Conservation (phyloP, 768 basidiomycete genomes). For the Cyclocybe cylindracea region DNA sequence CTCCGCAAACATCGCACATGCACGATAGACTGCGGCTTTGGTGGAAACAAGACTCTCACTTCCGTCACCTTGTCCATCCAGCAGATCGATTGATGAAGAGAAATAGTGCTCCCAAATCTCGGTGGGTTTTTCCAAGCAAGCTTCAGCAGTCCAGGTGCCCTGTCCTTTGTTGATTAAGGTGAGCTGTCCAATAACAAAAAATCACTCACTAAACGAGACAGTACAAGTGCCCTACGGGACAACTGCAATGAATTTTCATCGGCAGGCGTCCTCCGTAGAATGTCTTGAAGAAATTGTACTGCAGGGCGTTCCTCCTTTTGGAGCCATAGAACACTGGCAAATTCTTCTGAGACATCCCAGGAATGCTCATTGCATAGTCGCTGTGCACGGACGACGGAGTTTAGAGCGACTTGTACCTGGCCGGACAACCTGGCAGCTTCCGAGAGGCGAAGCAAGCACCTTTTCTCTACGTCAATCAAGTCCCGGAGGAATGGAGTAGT, state of each 20-base stretch:
- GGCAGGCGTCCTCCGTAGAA: slow-evolving; percentile 9
- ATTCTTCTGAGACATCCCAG: slow-evolving; percentile 71
- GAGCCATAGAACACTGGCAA: slow-evolving; percentile 87
- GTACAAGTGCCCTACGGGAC: slow-evolving; percentile 40
- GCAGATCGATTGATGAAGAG: slow-evolving; percentile 48
- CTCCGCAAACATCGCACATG: slow-evolving; percentile 90
- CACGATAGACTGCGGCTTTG: slow-evolving; percentile 66
- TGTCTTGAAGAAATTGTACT: slow-evolving; percentile 64
- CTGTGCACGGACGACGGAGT: slow-evolving; percentile 79
- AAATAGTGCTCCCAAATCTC: slow-evolving; percentile 76
- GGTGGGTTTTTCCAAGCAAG: slow-evolving; percentile 76
- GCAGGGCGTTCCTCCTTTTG: slow-evolving; percentile 85
- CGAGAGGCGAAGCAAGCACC: slow-evolving; percentile 71
- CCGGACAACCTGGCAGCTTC: slow-evolving; percentile 67
- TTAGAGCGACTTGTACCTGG: slow-evolving; percentile 81
- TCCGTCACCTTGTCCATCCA: slow-evolving; percentile 18
- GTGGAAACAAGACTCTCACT: slow-evolving; percentile 16
- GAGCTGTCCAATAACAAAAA: neutral
- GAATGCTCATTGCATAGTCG: slow-evolving; percentile 46
- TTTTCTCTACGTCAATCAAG: slow-evolving; percentile 63
- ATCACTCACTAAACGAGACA: slow-evolving; percentile 64
- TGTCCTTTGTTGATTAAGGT: slow-evolving; percentile 28
- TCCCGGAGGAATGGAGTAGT: slow-evolving; percentile 49
- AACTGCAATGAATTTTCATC: neutral
- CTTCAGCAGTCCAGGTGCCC: slow-evolving; percentile 92